A percentile compares a stretch with the other conserved stretches of the same genome.
Conservation (phyloP, 1,284 basidiomycete species). For the Heterobasidion occidentale region DNA sequence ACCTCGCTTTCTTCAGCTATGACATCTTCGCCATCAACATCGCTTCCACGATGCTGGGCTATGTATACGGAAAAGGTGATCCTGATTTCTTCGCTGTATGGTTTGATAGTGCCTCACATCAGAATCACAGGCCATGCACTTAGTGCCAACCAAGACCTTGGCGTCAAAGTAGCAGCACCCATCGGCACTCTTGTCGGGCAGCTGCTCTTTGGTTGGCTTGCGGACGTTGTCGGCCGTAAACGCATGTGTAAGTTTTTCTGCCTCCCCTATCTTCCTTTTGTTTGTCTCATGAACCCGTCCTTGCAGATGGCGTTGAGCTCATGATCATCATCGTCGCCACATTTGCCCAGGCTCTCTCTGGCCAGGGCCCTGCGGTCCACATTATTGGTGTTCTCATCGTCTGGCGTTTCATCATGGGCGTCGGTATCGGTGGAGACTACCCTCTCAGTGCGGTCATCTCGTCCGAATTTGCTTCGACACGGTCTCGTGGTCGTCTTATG, state of each 20-base stretch:
- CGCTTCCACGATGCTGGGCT: conserved; percentile 47
- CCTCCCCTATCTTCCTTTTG: conserved; percentile 9
- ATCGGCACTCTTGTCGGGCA: conserved; percentile 45
- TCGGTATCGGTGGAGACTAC: conserved; percentile 72
- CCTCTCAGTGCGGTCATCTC: conserved; percentile 60
- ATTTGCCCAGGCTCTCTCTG: conserved; percentile 55
- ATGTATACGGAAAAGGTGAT: conserved; percentile 35
- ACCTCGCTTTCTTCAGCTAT: conserved; percentile 22
- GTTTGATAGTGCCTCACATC: too few species aligned
- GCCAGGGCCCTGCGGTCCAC: conserved; percentile 48
- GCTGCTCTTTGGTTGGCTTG: conserved; percentile 65
- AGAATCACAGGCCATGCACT: conserved; percentile 18
- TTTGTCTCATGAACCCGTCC: conserved; percentile 15
- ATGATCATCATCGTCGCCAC: conserved; percentile 64
- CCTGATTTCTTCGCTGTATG: too few species aligned
- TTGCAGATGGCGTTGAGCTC: conserved; percentile 63
- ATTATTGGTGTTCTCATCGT: conserved; percentile 70
- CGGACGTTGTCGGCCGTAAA: conserved; percentile 66
- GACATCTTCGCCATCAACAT: conserved; percentile 49
- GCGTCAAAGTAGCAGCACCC: conserved; percentile 55
- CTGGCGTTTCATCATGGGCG: conserved; percentile 60
- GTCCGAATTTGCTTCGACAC: conserved; percentile 72
- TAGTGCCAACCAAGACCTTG: conserved; percentile 50
- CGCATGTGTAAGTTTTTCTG: conserved; percentile 47
- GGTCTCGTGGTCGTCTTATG: conserved; percentile 69